Percentiles rank a stretch among this genome's conserved stretches.
Evolutionary conservation across 352 stramenopile species (phyloP).

Genomic region (Elongisporangium anandrum): DNA sequence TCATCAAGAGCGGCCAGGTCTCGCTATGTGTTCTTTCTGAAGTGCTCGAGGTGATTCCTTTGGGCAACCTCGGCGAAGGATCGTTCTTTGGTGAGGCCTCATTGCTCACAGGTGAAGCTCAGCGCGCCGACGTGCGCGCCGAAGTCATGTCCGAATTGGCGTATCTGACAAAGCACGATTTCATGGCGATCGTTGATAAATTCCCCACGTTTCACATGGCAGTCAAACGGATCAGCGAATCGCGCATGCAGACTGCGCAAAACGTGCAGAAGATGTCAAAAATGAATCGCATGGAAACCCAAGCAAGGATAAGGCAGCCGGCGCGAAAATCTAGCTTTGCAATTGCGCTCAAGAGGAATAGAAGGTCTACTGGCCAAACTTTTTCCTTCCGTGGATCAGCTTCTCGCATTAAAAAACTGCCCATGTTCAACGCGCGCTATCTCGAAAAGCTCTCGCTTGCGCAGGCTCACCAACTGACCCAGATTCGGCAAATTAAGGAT

Average conservation of each 20-base stretch:
- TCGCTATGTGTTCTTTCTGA: conserved; percentile 39
- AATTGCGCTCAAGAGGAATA: neutral
- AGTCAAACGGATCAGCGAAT: conserved; percentile 60
- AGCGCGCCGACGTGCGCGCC: conserved; percentile 54
- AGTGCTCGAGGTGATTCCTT: conserved; percentile 24
- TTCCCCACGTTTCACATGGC: conserved; percentile 71
- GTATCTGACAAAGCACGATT: conserved; percentile 55
- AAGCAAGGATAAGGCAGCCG: neutral
- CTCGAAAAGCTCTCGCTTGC: conserved; percentile 30
- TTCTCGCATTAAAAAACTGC: conserved; percentile 7
- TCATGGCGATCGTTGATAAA: conserved; percentile 48
- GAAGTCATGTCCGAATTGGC: conserved; percentile 62
- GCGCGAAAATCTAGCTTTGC: neutral
- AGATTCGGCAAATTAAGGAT: conserved; percentile 23
- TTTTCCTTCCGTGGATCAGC: neutral
- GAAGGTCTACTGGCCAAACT: neutral
- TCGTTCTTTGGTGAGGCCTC: conserved; percentile 75
- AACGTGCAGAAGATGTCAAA: conserved; percentile 67
- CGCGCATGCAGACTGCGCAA: conserved; percentile 56
- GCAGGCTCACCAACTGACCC: conserved; percentile 24
- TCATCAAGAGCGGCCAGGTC: conserved; percentile 65
- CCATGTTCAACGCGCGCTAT: conserved; percentile 23
- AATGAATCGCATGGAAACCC: conserved; percentile 32
- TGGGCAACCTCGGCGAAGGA: conserved; percentile 65
- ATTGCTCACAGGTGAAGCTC: conserved; percentile 48